These are phyloP conservation scores for Ottelia alismoides DNA, from an alignment of 106 monocot genomes.

Conservation along the genomic window DNA sequence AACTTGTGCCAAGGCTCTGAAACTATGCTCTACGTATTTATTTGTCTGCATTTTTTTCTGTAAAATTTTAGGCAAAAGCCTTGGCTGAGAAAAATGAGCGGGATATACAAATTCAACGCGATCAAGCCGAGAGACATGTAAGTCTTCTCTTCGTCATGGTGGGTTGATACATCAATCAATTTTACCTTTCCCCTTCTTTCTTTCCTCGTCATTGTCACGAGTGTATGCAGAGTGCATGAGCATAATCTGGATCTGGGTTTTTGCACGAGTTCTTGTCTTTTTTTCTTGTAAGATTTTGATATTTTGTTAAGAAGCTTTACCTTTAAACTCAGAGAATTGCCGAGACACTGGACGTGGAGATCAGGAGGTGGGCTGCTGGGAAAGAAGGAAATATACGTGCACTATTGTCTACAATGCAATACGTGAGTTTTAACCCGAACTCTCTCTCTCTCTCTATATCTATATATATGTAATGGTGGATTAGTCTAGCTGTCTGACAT, in stretches of 20 bases:
- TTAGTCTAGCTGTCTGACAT: too few relatives aligned
- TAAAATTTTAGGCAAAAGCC: constrained; percentile 60
- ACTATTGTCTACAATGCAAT: constrained; percentile 76
- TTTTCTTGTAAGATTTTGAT: background rate
- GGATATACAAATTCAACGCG: constrained; percentile 8
- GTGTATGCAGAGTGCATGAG: too few relatives aligned
- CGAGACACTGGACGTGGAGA: constrained; percentile 73
- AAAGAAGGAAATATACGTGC: constrained; percentile 90
- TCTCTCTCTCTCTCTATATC: too few relatives aligned
- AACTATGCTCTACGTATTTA: too few relatives aligned
- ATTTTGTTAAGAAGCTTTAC: background rate
- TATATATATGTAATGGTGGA: too few relatives aligned
- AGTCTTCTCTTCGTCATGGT: background rate
- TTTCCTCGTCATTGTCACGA: too few relatives aligned
- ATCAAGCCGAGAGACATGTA: constrained; percentile 16
- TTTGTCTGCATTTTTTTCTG: background rate
- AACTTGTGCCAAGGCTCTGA: too few relatives aligned
- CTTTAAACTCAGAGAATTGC: constrained; percentile 36
- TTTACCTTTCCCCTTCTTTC: too few relatives aligned
- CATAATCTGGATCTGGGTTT: too few relatives aligned
- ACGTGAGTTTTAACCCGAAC: constrained; percentile 67
- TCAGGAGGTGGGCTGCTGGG: constrained; percentile 76
- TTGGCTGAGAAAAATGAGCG: too few relatives aligned
- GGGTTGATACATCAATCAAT: background rate
- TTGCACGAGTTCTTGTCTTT: background rate